Evolutionary conservation across 2,329 filamentous ascomycete species (phyloP).

Genomic region (Hypoxylon sp.): DNA sequence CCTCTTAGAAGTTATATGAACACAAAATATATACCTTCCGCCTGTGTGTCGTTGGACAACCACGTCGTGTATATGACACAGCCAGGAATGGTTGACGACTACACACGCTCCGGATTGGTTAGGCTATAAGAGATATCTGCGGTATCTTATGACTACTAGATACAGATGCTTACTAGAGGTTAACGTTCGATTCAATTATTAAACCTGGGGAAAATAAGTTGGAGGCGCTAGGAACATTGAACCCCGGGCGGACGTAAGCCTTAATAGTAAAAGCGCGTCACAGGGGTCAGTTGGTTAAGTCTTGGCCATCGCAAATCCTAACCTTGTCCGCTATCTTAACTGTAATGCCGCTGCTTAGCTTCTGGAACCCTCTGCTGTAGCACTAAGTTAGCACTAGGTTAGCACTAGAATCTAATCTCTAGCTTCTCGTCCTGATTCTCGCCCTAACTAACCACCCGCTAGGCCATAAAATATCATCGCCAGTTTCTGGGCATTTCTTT

Average conservation of each 20-base stretch:
- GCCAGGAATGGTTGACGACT: background rate
- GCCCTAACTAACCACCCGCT: background rate
- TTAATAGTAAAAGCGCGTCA: slow-evolving; percentile 33
- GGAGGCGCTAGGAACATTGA: background rate
- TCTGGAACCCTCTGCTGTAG: slow-evolving; percentile 24
- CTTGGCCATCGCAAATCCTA: slow-evolving; percentile 24
- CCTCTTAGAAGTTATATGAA: slow-evolving; percentile 3
- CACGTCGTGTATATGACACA: slow-evolving; percentile 6
- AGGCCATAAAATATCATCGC: background rate
- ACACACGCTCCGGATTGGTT: background rate
- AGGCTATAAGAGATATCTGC: background rate
- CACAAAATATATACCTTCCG: slow-evolving; percentile 16
- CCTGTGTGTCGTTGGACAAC: slow-evolving; percentile 20
- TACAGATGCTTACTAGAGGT: too few relatives aligned
- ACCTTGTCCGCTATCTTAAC: slow-evolving; percentile 11
- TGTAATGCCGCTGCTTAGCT: slow-evolving; percentile 8
- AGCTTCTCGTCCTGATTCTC: slow-evolving; percentile 16
- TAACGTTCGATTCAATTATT: too few relatives aligned
- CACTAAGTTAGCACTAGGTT: background rate
- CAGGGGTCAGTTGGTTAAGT: slow-evolving; percentile 25
- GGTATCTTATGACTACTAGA: too few relatives aligned
- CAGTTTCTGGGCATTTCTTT: background rate
- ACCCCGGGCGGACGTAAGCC: slow-evolving; percentile 26
- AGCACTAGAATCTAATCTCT: slow-evolving; percentile 7
- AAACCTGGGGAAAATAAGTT: background rate